Evolutionary conservation across 2,329 filamentous ascomycete species (phyloP), one percentile per base, ranked within the genome.

Genomic region (Rutstroemia sp.): DNA sequence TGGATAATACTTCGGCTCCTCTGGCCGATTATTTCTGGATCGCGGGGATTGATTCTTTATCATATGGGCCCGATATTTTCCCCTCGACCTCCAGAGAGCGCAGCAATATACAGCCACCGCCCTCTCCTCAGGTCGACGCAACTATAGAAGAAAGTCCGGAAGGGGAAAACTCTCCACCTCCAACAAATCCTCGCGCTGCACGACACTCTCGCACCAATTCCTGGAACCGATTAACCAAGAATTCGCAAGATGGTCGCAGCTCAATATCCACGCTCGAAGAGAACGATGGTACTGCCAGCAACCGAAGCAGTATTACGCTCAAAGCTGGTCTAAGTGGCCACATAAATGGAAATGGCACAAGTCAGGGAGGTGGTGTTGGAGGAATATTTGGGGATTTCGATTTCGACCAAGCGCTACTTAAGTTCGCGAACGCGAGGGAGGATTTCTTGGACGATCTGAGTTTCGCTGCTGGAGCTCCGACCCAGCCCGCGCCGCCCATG

Each of bases 371-470:
- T 37, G 51, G 59, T 38, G 60, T 58, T 21, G 63, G 61, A 23
- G 46, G 60, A 45, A 61, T 61, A 17, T 72, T 80, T 60, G 74
- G 72, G 57, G 90, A 95, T 68, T 90, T 89, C 67, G 94, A 97
- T 71, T 99, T 99, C 67, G 94, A 97, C 69, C 86, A 88, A 68
- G 92, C 94, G 25, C 78, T 99, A 63, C 76, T 91, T 67, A 97
- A 96, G 73, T 99, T 99, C 71, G 91, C 94, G 47, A 87, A 86
- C n/a, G 92, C 97, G 75, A 81, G 94, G 62, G 94, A 99, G 66
- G 87, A 86, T 58, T 99, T 99, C 67, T 76, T 97, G 52, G 89
- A 95, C 61, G 94, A 99, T 70, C 80, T 97, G 54, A 90, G 86
- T 63, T 91, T 97, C 70, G 89, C 82, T 63, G 90, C 92, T 21